phyloP scores from a whole-genome alignment of 192 early-diverging fungal genomes.

The Pilobolus umbonatus region DNA sequence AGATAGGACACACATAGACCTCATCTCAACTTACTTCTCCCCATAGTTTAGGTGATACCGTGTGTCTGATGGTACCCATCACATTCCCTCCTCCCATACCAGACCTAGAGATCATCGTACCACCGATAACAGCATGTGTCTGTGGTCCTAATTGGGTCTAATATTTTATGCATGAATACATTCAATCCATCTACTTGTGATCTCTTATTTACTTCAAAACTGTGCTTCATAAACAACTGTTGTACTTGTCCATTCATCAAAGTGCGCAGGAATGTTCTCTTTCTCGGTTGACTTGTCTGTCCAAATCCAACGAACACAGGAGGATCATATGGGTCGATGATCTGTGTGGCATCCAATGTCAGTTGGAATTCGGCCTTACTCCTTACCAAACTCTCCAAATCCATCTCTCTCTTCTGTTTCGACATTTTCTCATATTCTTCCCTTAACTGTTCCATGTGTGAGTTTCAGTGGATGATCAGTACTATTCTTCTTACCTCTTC shows the following conservation, averaged over 20 bases:
- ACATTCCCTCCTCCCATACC: constrained; percentile 75
- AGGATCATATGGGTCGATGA: constrained; percentile 47
- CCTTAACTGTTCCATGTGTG: constrained; percentile 39
- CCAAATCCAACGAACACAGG: constrained; percentile 35
- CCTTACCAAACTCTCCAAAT: constrained; percentile 60
- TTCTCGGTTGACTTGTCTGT: constrained; percentile 22
- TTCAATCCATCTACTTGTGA: background rate
- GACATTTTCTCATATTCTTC: constrained; percentile 63
- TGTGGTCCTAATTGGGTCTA: constrained; percentile 50
- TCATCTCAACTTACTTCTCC: constrained; percentile 53
- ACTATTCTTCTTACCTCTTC: constrained; percentile 42
- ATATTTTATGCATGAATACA: background rate
- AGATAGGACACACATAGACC: background rate
- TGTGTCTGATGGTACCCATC: constrained; percentile 70
- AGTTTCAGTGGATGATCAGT: background rate
- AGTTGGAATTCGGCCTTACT: constrained; percentile 55
- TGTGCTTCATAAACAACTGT: constrained; percentile 55
- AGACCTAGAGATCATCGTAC: constrained; percentile 59
- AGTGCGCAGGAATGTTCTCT: constrained; percentile 14
- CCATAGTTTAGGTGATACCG: constrained; percentile 65
- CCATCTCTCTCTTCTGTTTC: constrained; percentile 51
- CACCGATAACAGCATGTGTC: constrained; percentile 48
- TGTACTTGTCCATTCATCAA: constrained; percentile 39
- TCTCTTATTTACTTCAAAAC: constrained; percentile 47
- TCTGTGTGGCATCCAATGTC: constrained; percentile 44